Conservation (phyloP, 179 eudicot species). For the Beta macrorhiza region DNA sequence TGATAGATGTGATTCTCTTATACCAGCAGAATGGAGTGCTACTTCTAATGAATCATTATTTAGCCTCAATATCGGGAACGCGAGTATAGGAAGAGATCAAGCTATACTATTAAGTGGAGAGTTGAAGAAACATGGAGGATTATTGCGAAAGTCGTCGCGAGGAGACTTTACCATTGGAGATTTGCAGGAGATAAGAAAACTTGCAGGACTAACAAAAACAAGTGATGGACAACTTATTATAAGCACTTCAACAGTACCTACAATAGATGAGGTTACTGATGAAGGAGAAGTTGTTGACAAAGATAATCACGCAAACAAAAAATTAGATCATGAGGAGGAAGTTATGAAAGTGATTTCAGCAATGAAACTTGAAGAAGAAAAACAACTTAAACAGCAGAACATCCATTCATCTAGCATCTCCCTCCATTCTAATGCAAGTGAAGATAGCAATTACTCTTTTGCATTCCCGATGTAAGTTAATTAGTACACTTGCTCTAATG, state of each 20-base stretch:
- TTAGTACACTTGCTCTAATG: background rate
- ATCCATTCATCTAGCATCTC: conserved; percentile 27
- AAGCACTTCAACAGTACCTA: conserved; percentile 10
- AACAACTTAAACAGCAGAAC: conserved; percentile 1
- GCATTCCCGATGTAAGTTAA: conserved; percentile 47
- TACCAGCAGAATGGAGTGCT: conserved; percentile 57
- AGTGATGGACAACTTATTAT: background rate
- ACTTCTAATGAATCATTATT: conserved; percentile 68
- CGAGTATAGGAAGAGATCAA: conserved; percentile 47
- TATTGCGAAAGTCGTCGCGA: conserved; percentile 1
- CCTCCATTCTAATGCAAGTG: conserved; percentile 36
- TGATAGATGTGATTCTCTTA: conserved; percentile 29
- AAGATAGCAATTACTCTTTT: conserved; percentile 30
- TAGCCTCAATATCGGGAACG: conserved; percentile 53
- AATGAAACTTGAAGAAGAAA: conserved; percentile 1
- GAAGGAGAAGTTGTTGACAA: background rate
- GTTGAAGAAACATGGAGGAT: conserved; percentile 10
- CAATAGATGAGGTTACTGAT: background rate
- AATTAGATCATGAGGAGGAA: background rate
- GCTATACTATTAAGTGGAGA: conserved; percentile 25
- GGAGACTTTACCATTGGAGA: background rate
- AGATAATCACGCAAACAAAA: background rate
- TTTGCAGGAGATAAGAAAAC: background rate
- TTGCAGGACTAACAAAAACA: background rate
- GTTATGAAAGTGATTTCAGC: background rate